Base-by-base conservation (phyloP, 208 protist species). In the Crithidia thermophila region DNA sequence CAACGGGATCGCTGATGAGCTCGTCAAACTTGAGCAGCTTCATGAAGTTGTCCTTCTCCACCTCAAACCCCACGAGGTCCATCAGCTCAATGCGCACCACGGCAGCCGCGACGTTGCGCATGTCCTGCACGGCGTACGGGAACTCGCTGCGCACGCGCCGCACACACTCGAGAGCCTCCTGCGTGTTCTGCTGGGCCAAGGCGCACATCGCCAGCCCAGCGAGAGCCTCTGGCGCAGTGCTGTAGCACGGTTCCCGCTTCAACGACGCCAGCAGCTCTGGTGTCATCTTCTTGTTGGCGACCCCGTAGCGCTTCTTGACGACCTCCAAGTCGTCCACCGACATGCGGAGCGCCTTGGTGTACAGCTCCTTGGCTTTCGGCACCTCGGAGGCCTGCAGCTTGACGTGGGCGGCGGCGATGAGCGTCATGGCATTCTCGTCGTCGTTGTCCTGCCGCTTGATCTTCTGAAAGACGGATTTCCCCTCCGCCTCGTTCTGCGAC, bases 341-440 rank as follows among this genome's bases (percentile, higher is more conserved):
- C 56, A 78, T 49, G 21, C 79, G 53, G 23, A 91, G 82, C 10
- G 87, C 80, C 57, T 94, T 94, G 3, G 62, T 42, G 50, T 86
- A 96, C 1, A 94, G 71, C 53, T 93, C 75, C 53, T 79, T 79
- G 6, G 87, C 79, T 60, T 94, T 94, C 27, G 51, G 53, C 3
- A 91, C 66, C 1, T 96, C 85, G n/a, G 87, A 90, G 9, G 77
- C 72, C 52, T 87, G 77, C 50, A 94, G 60, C 62, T 87, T 76
- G n/a, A 68, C 72, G 52, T 88, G 84, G 3, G 87, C 90, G 2
- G 77, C 70, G 18, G 83, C 73, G 47, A 96, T 71, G 21, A 96
- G 71, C 21, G 90, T 96, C 81, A 93, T 88, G 37, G 88, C 79
- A 63, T 96, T 96, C 55, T 96, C 90, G 42, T 96, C 90, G 67